Percentiles rank a stretch among this genome's conserved stretches.
These are phyloP conservation scores for Udeniomyces megalosporus DNA, from an alignment of 768 basidiomycete genomes.

Conservation along the genomic window DNA sequence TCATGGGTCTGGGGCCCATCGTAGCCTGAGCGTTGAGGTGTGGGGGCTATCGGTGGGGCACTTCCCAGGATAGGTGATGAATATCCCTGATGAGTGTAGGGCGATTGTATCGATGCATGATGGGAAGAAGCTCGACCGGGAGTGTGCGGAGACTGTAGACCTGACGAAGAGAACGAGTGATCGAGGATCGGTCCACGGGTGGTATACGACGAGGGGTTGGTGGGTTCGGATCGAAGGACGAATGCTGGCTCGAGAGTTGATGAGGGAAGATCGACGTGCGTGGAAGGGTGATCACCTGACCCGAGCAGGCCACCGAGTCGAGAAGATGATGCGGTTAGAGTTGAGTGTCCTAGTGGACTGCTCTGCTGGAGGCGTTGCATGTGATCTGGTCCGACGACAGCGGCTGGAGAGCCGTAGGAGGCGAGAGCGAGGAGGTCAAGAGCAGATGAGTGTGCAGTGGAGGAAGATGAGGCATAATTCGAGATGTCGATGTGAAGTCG, in stretches of 20 bases:
- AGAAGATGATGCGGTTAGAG: neutral
- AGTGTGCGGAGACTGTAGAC: no score
- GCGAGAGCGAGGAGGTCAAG: slow-evolving; percentile 14
- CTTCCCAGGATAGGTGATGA: neutral
- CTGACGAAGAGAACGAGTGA: no score
- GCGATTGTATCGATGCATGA: neutral
- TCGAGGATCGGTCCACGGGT: no score
- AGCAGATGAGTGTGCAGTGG: slow-evolving; percentile 11
- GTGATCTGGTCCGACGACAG: neutral
- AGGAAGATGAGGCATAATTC: no score
- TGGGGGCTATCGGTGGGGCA: no score
- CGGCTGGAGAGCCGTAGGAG: neutral
- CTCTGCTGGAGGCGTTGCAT: neutral
- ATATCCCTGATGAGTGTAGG: neutral
- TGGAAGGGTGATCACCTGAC: neutral
- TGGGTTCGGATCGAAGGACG: neutral
- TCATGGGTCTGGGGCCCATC: no score
- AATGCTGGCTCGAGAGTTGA: slow-evolving; percentile 4
- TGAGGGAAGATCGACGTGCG: neutral
- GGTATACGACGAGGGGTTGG: no score
- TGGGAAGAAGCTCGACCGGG: neutral
- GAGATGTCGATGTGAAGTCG: no score
- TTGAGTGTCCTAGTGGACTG: neutral
- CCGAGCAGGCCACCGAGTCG: slow-evolving; percentile 9
- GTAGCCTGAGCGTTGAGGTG: no score